These are phyloP conservation scores for Cladosporium sp. DNA, from an alignment of 2,329 filamentous ascomycete genomes.

Conservation along the genomic window DNA sequence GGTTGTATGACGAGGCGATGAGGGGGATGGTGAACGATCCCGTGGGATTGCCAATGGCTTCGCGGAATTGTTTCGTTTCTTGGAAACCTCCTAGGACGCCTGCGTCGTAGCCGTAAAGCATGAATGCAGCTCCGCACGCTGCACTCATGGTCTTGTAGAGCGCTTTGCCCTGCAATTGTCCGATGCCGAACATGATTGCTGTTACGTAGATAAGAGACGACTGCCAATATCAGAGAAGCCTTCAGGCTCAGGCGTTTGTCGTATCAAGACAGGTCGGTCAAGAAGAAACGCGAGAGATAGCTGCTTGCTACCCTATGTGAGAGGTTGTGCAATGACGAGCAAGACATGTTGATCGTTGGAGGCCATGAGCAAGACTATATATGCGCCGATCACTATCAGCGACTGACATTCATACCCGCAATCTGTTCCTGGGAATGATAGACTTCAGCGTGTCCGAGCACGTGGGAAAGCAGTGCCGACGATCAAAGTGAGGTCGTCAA, in stretches of 20 bases:
- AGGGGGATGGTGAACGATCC: slow-evolving; percentile 36
- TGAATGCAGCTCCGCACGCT: slow-evolving; percentile 26
- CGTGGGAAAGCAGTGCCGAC: neutral
- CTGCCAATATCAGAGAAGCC: neutral
- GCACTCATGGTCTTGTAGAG: slow-evolving; percentile 28
- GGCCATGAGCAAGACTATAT: neutral
- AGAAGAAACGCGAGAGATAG: neutral
- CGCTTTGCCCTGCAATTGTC: slow-evolving; percentile 22
- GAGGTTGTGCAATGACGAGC: neutral
- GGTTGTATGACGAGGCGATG: slow-evolving; percentile 24
- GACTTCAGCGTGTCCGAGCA: neutral
- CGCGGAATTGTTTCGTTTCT: slow-evolving; percentile 11
- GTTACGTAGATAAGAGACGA: neutral
- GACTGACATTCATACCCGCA: neutral
- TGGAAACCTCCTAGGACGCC: slow-evolving; percentile 15
- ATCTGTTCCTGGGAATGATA: neutral
- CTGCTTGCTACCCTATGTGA: too few relatives aligned
- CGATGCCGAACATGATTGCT: slow-evolving; percentile 13
- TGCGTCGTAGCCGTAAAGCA: slow-evolving; percentile 15
- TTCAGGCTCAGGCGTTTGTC: neutral
- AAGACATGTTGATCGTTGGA: neutral
- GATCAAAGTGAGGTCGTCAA: neutral
- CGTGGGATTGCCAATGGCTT: slow-evolving; percentile 38
- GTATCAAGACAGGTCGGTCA: neutral
- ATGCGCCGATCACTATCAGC: neutral